Conservation (phyloP, 2,329 filamentous ascomycete genomes). For the Nigrograna mackinnonii region DNA sequence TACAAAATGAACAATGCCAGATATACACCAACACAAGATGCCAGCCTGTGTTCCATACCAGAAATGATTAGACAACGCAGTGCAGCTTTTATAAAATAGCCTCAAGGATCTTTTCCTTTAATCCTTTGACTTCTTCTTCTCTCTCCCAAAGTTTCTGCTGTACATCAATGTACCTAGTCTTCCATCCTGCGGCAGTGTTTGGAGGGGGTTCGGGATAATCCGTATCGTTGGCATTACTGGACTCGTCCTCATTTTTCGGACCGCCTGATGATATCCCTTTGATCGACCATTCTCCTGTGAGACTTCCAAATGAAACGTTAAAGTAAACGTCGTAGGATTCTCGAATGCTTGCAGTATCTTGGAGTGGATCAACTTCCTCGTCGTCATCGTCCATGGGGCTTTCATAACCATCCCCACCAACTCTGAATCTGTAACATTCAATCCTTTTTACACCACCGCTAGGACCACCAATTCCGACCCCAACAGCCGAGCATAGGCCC, state of each 20-base stretch:
- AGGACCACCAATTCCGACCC: conserved; percentile 39
- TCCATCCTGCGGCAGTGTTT: conserved; percentile 31
- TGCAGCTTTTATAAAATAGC: conserved; percentile 40
- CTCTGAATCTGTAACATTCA: conserved; percentile 45
- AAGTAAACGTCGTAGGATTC: conserved; percentile 51
- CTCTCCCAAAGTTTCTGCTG: conserved; percentile 38
- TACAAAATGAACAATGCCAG: too few species aligned
- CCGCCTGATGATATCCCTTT: conserved; percentile 38
- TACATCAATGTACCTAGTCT: conserved; percentile 34
- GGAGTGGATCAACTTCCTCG: conserved; percentile 25
- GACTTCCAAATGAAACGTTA: conserved; percentile 43
- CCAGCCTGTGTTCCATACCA: too few species aligned
- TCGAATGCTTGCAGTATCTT: conserved; percentile 23
- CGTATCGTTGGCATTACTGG: neutral
- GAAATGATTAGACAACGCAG: too few species aligned
- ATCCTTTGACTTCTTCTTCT: conserved; percentile 33
- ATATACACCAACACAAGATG: neutral
- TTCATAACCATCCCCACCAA: conserved; percentile 44
- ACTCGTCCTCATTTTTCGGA: conserved; percentile 7
- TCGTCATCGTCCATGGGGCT: conserved; percentile 46
- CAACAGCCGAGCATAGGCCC: conserved; percentile 35
- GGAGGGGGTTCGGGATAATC: conserved; percentile 14
- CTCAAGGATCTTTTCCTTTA: conserved; percentile 44
- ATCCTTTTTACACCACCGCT: conserved; percentile 42
- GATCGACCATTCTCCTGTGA: conserved; percentile 47